Conservation (phyloP, 2,329 filamentous ascomycete species). For the Colletotrichum limetticola region DNA sequence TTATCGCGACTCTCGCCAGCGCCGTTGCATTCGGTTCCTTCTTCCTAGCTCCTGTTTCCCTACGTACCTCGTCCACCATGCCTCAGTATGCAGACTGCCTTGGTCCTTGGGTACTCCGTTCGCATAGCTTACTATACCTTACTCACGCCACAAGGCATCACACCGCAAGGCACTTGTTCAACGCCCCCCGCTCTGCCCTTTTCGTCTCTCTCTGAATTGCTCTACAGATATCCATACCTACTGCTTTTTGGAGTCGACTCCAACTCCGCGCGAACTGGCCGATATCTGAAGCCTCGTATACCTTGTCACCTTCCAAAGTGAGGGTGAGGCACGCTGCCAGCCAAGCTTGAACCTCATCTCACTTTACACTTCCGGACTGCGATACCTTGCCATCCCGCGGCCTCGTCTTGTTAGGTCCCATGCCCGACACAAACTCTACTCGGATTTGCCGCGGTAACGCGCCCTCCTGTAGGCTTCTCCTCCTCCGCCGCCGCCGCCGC, state of each 20-base stretch:
- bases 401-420: background rate
- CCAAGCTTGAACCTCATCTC: slow-evolving; percentile 9
- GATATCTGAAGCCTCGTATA: background rate
- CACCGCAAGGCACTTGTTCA: too few relatives aligned
- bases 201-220: background rate
- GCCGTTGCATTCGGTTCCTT: slow-evolving; percentile 32
- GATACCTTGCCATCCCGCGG: slow-evolving; percentile 4
- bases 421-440: slow-evolving; percentile 10
- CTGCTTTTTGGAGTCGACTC: background rate
- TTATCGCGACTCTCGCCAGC: slow-evolving; percentile 33
- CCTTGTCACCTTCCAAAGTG: background rate
- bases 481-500: background rate
- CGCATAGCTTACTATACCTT: background rate
- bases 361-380: background rate
- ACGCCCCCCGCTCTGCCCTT: background rate
- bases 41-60: slow-evolving; percentile 20
- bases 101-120: background rate
- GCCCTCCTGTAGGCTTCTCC: background rate
- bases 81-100: background rate
- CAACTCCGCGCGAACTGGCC: background rate
- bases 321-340: background rate
- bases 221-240: too few relatives aligned
- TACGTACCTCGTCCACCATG: background rate
- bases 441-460: slow-evolving; percentile 7
- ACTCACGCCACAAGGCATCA: background rate